Conservation (phyloP, 495 filamentous ascomycete species). For the Penicillium chermesinum region DNA sequence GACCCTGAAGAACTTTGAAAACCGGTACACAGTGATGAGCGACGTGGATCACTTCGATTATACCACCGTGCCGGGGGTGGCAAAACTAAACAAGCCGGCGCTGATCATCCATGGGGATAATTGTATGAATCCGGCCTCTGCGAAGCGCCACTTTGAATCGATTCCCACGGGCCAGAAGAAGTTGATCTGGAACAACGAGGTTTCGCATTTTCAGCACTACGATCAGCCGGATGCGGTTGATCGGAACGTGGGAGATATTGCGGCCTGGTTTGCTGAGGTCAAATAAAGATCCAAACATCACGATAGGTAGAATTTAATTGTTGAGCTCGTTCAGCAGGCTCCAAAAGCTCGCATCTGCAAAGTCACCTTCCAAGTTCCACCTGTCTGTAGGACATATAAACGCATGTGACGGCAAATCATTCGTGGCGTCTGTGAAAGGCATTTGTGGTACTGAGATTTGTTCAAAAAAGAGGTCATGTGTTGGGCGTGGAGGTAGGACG, state of each 20-base stretch:
- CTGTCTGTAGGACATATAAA: slow-evolving; percentile 9
- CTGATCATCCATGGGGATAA: slow-evolving; percentile 21
- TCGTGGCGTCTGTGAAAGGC: slow-evolving; percentile 11
- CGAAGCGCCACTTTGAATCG: slow-evolving; percentile 20
- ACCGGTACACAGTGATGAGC: slow-evolving; percentile 22
- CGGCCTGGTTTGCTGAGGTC: slow-evolving; percentile 17
- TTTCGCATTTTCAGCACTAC: slow-evolving; percentile 22
- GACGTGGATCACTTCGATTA: slow-evolving; percentile 21
- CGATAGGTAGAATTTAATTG: slow-evolving; percentile 1
- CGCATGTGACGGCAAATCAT: slow-evolving; percentile 12
- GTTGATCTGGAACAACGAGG: slow-evolving; percentile 21
- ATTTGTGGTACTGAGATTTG: slow-evolving; percentile 34
- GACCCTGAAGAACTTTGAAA: slow-evolving; percentile 21
- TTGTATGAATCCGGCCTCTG: slow-evolving; percentile 20
- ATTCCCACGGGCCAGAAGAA: slow-evolving; percentile 19
- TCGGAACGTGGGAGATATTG: slow-evolving; percentile 20
- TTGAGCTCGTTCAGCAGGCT: slow-evolving; percentile 5
- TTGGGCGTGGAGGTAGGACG: slow-evolving; percentile 50
- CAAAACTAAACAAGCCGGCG: slow-evolving; percentile 17
- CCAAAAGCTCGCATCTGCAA: slow-evolving; percentile 40
- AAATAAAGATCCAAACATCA: slow-evolving; percentile 6
- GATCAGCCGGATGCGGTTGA: slow-evolving; percentile 22
- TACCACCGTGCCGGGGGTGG: slow-evolving; percentile 18
- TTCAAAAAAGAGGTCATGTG: slow-evolving; percentile 49
- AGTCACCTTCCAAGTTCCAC: slow-evolving; percentile 45